Evolutionary conservation across 768 basidiomycete genomes (phyloP).

Genomic region (Hemileccinum impolitum): DNA sequence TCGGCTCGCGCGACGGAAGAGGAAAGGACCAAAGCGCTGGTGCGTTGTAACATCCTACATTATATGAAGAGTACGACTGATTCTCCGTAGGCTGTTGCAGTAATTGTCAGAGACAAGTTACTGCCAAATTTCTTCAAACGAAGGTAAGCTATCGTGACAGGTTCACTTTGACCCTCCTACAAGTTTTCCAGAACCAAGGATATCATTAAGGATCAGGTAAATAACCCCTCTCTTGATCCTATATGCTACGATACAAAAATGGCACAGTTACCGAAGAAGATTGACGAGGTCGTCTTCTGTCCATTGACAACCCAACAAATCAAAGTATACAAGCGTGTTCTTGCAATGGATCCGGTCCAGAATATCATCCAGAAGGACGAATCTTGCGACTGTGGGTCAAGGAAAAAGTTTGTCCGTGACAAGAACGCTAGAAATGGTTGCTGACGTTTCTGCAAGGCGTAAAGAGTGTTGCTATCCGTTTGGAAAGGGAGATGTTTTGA

Average conservation of each 20-base stretch:
- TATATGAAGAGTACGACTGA: not conserved
- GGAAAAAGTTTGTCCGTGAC: constrained; percentile 43
- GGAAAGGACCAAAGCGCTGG: constrained; percentile 52
- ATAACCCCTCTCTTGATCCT: not conserved
- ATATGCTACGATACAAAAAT: not conserved
- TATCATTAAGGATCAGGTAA: constrained; percentile 67
- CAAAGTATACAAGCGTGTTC: constrained; percentile 66
- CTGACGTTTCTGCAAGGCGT: constrained; percentile 40
- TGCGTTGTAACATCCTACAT: constrained; percentile 24
- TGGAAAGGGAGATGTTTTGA: constrained; percentile 56
- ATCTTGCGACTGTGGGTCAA: constrained; percentile 66
- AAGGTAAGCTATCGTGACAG: constrained; percentile 42
- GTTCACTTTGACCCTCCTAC: not conserved
- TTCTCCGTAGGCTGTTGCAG: constrained; percentile 49
- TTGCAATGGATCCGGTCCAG: constrained; percentile 63
- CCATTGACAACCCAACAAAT: constrained; percentile 74
- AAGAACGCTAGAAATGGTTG: not conserved
- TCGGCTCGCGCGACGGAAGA: constrained; percentile 61
- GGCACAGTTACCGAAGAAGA: constrained; percentile 76
- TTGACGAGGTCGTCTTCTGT: constrained; percentile 91
- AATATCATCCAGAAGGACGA: constrained; percentile 71
- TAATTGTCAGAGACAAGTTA: constrained; percentile 58
- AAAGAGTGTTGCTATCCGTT: constrained; percentile 55
- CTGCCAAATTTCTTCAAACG: constrained; percentile 83
- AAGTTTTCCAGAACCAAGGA: constrained; percentile 58